Base-by-base conservation (phyloP, 441 rosid species). In the Geranium incanum region DNA sequence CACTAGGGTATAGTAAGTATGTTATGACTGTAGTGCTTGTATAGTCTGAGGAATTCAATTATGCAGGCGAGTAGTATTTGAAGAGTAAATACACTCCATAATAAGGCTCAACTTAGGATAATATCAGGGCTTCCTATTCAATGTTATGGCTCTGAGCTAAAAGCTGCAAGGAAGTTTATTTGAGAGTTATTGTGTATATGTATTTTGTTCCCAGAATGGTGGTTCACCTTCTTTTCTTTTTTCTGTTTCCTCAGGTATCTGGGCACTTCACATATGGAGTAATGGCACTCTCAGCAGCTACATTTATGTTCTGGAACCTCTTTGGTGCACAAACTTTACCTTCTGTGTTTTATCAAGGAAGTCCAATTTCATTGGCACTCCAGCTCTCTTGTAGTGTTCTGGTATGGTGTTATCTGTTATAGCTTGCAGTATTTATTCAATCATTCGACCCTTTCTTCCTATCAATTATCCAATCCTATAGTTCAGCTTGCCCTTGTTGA, bases 251-350 rank as follows among this genome's bases (percentile, higher is more conserved):
- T 74, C 72, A 94, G 99, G 97, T 94, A 12, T 85, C 99, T 68
- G 99, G 97, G 75, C 92, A 89, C 73, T 92, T 94, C 76, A 90
- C 99, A 5, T 94, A 94, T 82, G 99, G 99, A 78, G 99, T 94
- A 52, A 92, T 94, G 95, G 88, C 94, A 70, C 87, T 94, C 74
- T 94, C 99, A 76, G 90, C 86, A 57, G 92, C 92, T 65, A 94
- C 97, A 28, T 94, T 90, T 81, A 75, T 88, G 81, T 90, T 92
- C 81, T 94, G 99, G 99, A 94, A 82, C 81, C 62, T 84, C 63
- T 94, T 89, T 84, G 97, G 97, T 73, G 79, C 89, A 36, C 86
- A 7, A 37, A 70, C 90, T 74, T 78, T 90, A 55, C 94, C 96
- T 0, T 75, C 89, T 75, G 76, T 90, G 72, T 67, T 90, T 66